Percentiles rank a stretch among this genome's conserved stretches.
These are phyloP conservation scores for Phoma sp. DNA, from an alignment of 2,329 filamentous ascomycete genomes.

Conservation along the genomic window DNA sequence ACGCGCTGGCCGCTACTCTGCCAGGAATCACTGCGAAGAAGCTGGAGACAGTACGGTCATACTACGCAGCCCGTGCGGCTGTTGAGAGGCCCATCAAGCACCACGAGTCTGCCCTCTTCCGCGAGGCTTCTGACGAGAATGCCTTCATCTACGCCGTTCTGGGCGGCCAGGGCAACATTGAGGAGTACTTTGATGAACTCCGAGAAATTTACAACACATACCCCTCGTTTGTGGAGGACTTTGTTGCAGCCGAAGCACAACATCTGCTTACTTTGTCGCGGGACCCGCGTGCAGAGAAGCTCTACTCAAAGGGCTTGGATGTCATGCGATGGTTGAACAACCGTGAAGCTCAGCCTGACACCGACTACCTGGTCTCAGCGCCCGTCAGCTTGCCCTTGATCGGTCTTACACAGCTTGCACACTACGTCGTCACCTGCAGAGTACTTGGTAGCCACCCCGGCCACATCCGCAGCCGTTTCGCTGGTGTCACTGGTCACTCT, in stretches of 20 bases:
- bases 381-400: constrained; percentile 89
- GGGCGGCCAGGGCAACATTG: constrained; percentile 97
- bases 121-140: constrained; percentile 83
- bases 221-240: constrained; percentile 85
- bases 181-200: constrained; percentile 99
- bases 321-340: constrained; percentile 92
- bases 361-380: constrained; percentile 70
- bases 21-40: constrained; percentile 95
- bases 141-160: constrained; percentile 93
- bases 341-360: constrained; percentile 87
- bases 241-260: constrained; percentile 81
- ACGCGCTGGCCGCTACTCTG: constrained; percentile 83
- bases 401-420: constrained; percentile 91
- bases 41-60: constrained; percentile 84
- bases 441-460: constrained; percentile 89
- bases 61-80: constrained; percentile 87
- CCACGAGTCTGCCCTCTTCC: constrained; percentile 90
- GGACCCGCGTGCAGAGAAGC: constrained; percentile 87
- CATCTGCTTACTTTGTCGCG: constrained; percentile 85
- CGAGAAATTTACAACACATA: constrained; percentile 92
- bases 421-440: constrained; percentile 94
- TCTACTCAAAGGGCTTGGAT: constrained; percentile 96
- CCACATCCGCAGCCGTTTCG: constrained; percentile 81
- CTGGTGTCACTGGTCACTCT: constrained; percentile 92
- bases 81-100: constrained; percentile 86